Evolutionary conservation across 2,329 filamentous ascomycete species (phyloP).

Genomic region (Xylaria sp.): DNA sequence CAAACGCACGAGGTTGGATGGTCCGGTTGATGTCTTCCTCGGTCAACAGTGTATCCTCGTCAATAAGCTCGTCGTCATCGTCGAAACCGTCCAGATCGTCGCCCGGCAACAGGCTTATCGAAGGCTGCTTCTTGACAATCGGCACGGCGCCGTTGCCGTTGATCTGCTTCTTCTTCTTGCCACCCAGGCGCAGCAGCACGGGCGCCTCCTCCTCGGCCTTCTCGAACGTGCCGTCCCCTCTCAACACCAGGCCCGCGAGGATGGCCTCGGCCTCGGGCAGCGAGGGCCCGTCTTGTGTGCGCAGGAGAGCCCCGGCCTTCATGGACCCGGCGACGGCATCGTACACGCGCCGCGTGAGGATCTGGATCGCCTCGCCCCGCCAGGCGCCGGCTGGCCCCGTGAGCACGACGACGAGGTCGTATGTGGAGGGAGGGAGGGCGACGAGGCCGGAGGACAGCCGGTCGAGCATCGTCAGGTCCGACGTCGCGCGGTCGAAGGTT

Average conservation of each 20-base stretch:
- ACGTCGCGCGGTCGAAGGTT: constrained; percentile 73
- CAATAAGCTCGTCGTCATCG: constrained; percentile 85
- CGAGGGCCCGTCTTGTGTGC: constrained; percentile 67
- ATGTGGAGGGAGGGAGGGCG: constrained; percentile 74
- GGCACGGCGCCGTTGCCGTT: constrained; percentile 44
- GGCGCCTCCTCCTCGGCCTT: constrained; percentile 73
- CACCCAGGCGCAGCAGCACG: constrained; percentile 65
- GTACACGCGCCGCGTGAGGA: constrained; percentile 73
- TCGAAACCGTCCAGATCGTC: constrained; percentile 70
- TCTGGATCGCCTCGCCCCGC: constrained; percentile 64
- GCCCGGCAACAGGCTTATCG: constrained; percentile 65
- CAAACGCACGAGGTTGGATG: constrained; percentile 79
- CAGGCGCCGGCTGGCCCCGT: constrained; percentile 74
- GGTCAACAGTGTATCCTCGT: constrained; percentile 85
- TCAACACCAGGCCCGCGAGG: constrained; percentile 76
- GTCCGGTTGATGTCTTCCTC: constrained; percentile 82
- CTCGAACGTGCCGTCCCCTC: constrained; percentile 64
- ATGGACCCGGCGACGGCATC: constrained; percentile 72
- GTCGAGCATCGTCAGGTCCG: constrained; percentile 98
- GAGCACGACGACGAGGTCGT: constrained; percentile 84
- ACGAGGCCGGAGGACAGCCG: constrained; percentile 84
- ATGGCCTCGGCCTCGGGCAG: constrained; percentile 72
- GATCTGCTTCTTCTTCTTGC: constrained; percentile 54
- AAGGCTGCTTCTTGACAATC: constrained; percentile 55
- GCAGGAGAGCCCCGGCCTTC: constrained; percentile 70